Evolutionary conservation across 441 rosid genomes (phyloP).

Genomic region (Euphorbia corollata): DNA sequence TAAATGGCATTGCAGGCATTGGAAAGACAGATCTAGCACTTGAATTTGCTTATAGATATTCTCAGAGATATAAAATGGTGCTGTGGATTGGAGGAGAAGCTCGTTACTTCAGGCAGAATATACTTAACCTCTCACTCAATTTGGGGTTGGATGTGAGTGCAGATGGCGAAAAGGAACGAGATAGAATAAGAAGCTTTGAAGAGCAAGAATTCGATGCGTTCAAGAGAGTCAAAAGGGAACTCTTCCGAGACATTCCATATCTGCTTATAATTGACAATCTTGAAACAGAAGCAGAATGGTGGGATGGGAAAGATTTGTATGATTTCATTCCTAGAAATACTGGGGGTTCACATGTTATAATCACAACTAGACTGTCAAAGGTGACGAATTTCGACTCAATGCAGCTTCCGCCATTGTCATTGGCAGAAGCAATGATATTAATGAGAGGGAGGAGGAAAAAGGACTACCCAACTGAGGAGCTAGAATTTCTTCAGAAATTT

Average conservation of each 20-base stretch:
- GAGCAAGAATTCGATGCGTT: conserved; percentile 86
- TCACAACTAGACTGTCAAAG: conserved; percentile 71
- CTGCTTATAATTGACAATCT: conserved; percentile 80
- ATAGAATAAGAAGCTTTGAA: conserved; percentile 68
- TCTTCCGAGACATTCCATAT: conserved; percentile 78
- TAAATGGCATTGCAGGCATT: conserved; percentile 65
- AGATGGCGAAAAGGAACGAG: conserved; percentile 79
- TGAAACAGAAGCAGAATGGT: conserved; percentile 84
- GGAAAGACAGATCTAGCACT: conserved; percentile 90
- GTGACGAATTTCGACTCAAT: conserved; percentile 67
- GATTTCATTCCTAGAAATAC: conserved; percentile 83
- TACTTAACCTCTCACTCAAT: conserved; percentile 64
- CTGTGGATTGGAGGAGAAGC: conserved; percentile 91
- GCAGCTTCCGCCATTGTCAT: conserved; percentile 48
- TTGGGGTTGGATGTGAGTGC: conserved; percentile 83
- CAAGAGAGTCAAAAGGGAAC: conserved; percentile 71
- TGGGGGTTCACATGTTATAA: conserved; percentile 74
- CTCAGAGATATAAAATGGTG: conserved; percentile 81
- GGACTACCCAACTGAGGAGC: conserved; percentile 52
- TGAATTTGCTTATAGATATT: conserved; percentile 69
- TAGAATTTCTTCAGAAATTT: conserved; percentile 53
- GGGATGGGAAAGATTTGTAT: conserved; percentile 83
- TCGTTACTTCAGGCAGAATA: conserved; percentile 69
- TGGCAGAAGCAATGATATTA: conserved; percentile 61
- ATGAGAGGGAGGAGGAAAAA: conserved; percentile 64